These are phyloP conservation scores for Acanthamoeba triangularis DNA, from an alignment of 208 protist genomes.

Conservation along the genomic window DNA sequence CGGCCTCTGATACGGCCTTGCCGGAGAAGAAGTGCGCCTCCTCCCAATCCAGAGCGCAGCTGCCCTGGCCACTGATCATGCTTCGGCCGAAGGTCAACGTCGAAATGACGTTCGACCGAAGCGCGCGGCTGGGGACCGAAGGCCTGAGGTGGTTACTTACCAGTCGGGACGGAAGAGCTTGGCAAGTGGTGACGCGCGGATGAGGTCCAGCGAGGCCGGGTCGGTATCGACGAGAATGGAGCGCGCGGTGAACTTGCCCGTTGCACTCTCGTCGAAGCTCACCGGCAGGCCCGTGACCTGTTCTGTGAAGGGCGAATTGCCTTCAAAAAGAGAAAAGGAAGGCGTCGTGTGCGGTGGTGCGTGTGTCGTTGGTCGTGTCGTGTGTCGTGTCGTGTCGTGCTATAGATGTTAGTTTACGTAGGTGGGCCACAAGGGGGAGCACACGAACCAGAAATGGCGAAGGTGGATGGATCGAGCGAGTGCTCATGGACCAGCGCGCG, in stretches of 20 bases:
- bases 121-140: background rate
- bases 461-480: background rate
- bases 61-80: background rate
- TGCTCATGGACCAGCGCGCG: background rate
- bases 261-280: background rate
- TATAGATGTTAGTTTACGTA: too few relatives aligned
- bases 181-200: background rate
- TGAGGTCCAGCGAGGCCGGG: background rate
- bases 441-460: background rate
- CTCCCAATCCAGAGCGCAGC: constrained; percentile 1
- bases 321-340: background rate
- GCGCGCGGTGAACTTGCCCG: background rate
- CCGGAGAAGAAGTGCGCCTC: constrained; percentile 2
- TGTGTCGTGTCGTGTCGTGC: background rate
- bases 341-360: background rate
- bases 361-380: background rate
- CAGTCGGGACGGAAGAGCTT: background rate
- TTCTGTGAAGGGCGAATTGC: background rate
- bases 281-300: background rate
- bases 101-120: background rate
- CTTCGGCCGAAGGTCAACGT: background rate
- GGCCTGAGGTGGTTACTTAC: background rate
- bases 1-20: background rate
- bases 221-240: constrained; percentile 5
- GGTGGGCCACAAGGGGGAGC: background rate